A percentile compares a stretch with the other conserved stretches of the same genome.
phyloP scores from a whole-genome alignment of 164 flowering plant genomes.

The Nymphaea thermarum region DNA sequence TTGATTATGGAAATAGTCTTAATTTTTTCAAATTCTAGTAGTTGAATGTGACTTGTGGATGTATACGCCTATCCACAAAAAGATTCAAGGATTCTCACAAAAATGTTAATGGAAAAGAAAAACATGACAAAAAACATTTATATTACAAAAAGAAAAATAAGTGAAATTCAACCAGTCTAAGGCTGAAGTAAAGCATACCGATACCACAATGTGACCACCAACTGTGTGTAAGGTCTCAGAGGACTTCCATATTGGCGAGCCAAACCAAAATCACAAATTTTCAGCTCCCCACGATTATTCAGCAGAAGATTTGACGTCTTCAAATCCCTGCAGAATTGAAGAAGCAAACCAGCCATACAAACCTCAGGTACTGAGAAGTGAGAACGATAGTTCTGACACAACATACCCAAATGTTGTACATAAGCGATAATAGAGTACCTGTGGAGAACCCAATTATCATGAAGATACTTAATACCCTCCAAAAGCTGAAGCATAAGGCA shows the following conservation, averaged over 20 bases:
- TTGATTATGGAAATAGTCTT: no score
- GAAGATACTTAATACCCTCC: slow-evolving; percentile 63
- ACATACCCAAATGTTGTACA: slow-evolving; percentile 25
- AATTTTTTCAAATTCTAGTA: no score
- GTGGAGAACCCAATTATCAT: slow-evolving; percentile 78
- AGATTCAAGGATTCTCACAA: no score
- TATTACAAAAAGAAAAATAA: not conserved
- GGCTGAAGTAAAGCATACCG: slow-evolving; percentile 25
- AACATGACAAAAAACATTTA: not conserved
- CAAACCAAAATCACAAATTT: slow-evolving; percentile 79
- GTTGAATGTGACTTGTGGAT: no score
- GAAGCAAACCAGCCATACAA: not conserved
- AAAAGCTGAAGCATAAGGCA: slow-evolving; percentile 63
- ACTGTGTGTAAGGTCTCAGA: slow-evolving; percentile 50
- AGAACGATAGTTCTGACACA: no score
- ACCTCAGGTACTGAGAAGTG: no score
- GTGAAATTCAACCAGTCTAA: not conserved
- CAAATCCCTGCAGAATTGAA: slow-evolving; percentile 37
- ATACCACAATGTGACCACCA: slow-evolving; percentile 80
- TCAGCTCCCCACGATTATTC: slow-evolving; percentile 60
- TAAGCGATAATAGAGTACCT: slow-evolving; percentile 7
- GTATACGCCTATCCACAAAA: no score
- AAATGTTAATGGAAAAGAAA: no score
- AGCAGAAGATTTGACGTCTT: slow-evolving; percentile 72
- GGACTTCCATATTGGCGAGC: slow-evolving; percentile 82